Evolutionary conservation across 106 monocot species (phyloP), one percentile per base, ranked within the genome.

Genomic region (Xerophyta viscosa): DNA sequence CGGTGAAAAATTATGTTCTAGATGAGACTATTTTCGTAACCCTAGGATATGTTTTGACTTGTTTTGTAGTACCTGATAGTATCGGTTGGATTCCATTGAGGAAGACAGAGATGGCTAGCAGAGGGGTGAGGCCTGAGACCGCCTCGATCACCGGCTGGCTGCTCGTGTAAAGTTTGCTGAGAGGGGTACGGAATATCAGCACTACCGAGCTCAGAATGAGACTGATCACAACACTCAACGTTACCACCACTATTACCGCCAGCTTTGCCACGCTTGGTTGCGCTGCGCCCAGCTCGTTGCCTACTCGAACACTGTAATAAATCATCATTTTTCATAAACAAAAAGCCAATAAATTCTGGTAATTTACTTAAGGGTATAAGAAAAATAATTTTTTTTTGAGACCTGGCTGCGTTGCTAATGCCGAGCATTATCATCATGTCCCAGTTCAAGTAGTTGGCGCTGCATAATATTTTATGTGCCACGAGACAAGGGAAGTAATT

Each of bases 1-100:
- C n/a, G n/a, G n/a, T n/a, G n/a, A n/a, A n/a, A n/a, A n/a, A n/a
- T n/a, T n/a, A n/a, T n/a, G n/a, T n/a, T n/a, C n/a, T n/a, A n/a
- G n/a, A n/a, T n/a, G n/a, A n/a, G n/a, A n/a, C n/a, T n/a, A n/a
- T n/a, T n/a, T n/a, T n/a, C n/a, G n/a, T n/a, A n/a, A n/a, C n/a
- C n/a, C n/a, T n/a, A n/a, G n/a, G n/a, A n/a, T n/a, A n/a, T n/a
- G n/a, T n/a, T n/a, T n/a, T n/a, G n/a, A n/a, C n/a, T n/a, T n/a
- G n/a, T n/a, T 15, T 39, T 39, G 1, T 1, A 8, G 39, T 39
- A 83, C 88, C 88, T 52, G 88, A 88, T 18, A 88, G 72, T 25
- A 88, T 72, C 2, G 88, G 88, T 14, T 88, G 88, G 53, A 88
- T 66, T 37, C 88, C 88, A 48, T 88, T 88, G 31, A 88, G 58